Evolutionary conservation across 2,329 filamentous ascomycete species (phyloP), one percentile per base, ranked within the genome.

Genomic region (Colletotrichum karsti): DNA sequence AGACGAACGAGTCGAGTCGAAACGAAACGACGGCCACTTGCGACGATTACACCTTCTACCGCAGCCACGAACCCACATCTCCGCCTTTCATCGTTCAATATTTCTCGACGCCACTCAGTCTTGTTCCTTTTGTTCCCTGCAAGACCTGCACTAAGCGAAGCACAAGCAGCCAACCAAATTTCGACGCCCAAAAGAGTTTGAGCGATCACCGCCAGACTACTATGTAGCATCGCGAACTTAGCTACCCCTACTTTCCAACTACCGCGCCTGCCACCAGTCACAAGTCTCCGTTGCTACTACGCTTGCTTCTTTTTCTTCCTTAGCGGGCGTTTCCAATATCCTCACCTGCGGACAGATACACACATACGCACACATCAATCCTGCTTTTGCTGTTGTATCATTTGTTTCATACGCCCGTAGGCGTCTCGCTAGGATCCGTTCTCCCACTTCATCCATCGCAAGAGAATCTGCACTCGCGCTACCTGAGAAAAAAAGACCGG

Each of bases 361-460:
- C 50, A 41, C 4, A 18, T n/a, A n/a, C n/a, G n/a, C 10, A 39
- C 13, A 15, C 42, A 35, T 46, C 28, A 26, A n/a, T 51, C 26
- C 46, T 51, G 46, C 46, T 42, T 41, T 26, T 51, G 24, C 50
- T 53, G 30, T n/a, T 41, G 44, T 41, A 60, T 46, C n/a, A 20
- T 60, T 44, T 51, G 57, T 60, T 60, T 60, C 57, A 60, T 51
- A 60, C 57, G 57, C 44, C 57, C 57, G 57, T 10, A 37, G 55
- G 55, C 22, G 33, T 42, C 57, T 60, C 57, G 57, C 57, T 60
- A 60, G 57, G 57, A 51, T 53, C 50, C 50, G 30, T 53, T 53
- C 50, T 53, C 50, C 30, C 57, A 44, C 53, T 30, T 35, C 48
- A 20, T 15, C 24, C 44, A 60, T 50, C 33, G 57, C 57, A 39